Percentiles rank a stretch among this genome's conserved stretches.
Evolutionary conservation across 2,329 filamentous ascomycete species (phyloP).

Genomic region (Claviceps pusilla): DNA sequence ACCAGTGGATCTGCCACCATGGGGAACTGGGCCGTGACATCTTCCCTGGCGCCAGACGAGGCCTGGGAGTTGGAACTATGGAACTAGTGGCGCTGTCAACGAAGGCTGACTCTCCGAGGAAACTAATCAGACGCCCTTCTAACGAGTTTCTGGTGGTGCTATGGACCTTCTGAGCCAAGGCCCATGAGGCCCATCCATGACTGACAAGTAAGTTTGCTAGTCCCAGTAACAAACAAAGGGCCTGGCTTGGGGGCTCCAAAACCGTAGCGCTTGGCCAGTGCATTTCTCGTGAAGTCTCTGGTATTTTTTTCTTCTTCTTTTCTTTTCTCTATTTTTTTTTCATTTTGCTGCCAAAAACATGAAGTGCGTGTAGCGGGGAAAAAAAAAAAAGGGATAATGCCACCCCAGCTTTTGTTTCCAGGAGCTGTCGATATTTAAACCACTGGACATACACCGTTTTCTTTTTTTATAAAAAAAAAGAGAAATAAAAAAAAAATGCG

Average conservation of each 20-base stretch:
- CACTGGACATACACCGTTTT: too few species aligned
- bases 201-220: neutral
- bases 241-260: neutral
- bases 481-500: neutral
- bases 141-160: neutral
- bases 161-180: neutral
- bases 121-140: neutral
- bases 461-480: too few species aligned
- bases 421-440: neutral
- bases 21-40: slow-evolving; percentile 3
- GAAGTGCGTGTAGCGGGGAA: neutral
- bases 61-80: neutral
- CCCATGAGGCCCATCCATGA: neutral
- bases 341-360: neutral
- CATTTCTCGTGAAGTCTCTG: neutral
- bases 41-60: neutral
- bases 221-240: neutral
- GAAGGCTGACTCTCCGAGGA: neutral
- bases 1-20: slow-evolving; percentile 5
- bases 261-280: neutral
- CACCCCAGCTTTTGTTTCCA: neutral
- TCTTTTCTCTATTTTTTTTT: neutral
- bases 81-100: neutral
- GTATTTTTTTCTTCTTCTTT: neutral
- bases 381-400: neutral